Conservation (phyloP, 129 eudicot species). For the Tanacetum coccineum region DNA sequence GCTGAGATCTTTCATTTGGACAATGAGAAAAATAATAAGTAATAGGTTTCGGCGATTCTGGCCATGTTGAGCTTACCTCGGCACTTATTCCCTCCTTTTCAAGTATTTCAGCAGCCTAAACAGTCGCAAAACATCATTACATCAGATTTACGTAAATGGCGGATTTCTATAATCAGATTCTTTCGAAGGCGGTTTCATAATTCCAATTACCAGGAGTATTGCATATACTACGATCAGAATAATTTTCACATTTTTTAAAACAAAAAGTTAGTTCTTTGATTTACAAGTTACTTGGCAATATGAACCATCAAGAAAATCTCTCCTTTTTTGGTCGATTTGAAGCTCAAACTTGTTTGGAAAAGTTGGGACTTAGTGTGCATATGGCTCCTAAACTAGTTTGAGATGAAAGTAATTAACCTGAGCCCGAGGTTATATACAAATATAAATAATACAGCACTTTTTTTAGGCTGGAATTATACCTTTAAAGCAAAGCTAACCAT, state of each 20-base stretch:
- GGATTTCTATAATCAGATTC: not conserved
- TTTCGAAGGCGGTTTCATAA: too few relatives aligned
- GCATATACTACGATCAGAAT: too few relatives aligned
- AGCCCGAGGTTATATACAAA: too few relatives aligned
- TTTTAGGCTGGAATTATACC: constrained; percentile 38
- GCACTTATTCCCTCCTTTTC: constrained; percentile 92
- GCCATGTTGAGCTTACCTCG: constrained; percentile 47
- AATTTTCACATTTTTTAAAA: too few relatives aligned
- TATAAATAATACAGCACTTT: not conserved
- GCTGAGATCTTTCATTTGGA: not conserved
- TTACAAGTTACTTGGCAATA: too few relatives aligned
- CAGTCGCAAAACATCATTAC: constrained; percentile 11
- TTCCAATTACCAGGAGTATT: too few relatives aligned
- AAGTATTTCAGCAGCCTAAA: constrained; percentile 93
- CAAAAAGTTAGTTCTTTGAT: too few relatives aligned
- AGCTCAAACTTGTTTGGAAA: too few relatives aligned
- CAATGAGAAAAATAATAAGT: not conserved
- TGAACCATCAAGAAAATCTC: not conserved
- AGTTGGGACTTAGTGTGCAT: too few relatives aligned
- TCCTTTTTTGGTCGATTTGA: not conserved
- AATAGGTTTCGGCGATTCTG: not conserved
- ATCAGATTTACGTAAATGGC: constrained; percentile 2
- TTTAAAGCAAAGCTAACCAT: constrained; percentile 95
- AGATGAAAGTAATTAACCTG: too few relatives aligned
- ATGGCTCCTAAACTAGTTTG: too few relatives aligned